Evolutionary conservation across 2,329 filamentous ascomycete species (phyloP).

Genomic region (Teratosphaeria zuluensis): DNA sequence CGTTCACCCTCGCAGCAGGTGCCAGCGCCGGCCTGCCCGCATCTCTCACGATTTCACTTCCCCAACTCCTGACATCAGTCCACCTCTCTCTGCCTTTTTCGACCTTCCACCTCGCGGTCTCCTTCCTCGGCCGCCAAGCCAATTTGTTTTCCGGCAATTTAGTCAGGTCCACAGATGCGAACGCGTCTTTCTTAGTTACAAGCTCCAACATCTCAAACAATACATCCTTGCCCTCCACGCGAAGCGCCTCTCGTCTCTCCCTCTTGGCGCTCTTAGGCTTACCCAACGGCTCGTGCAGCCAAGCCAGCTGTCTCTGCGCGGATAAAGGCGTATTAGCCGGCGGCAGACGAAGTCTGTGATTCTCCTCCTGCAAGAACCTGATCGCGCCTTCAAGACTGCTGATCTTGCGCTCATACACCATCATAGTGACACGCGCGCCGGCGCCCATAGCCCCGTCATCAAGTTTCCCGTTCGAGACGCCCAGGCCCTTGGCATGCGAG

Average conservation of each 20-base stretch:
- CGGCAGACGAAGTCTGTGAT: constrained; percentile 48
- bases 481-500: constrained; percentile 25
- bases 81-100: constrained; percentile 57
- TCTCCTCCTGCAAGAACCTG: constrained; percentile 59
- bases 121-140: constrained; percentile 56
- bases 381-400: constrained; percentile 53
- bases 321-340: constrained; percentile 10
- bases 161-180: constrained; percentile 47
- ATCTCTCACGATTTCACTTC: constrained; percentile 17
- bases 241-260: constrained; percentile 40
- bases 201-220: constrained; percentile 57
- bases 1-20: background rate
- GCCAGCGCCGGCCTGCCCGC: background rate
- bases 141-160: constrained; percentile 50
- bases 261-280: constrained; percentile 31
- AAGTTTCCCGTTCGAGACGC: constrained; percentile 45
- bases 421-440: constrained; percentile 62
- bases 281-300: constrained; percentile 53
- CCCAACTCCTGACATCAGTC: constrained; percentile 36
- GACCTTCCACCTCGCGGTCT: constrained; percentile 57
- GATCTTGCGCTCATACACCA: constrained; percentile 58
- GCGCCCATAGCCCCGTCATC: constrained; percentile 59
- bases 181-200: constrained; percentile 40
- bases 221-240: constrained; percentile 53
- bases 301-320: constrained; percentile 38